Base-by-base conservation (phyloP, 176 grass and related monocot genomes). In the Rhynchospora tenuis region DNA sequence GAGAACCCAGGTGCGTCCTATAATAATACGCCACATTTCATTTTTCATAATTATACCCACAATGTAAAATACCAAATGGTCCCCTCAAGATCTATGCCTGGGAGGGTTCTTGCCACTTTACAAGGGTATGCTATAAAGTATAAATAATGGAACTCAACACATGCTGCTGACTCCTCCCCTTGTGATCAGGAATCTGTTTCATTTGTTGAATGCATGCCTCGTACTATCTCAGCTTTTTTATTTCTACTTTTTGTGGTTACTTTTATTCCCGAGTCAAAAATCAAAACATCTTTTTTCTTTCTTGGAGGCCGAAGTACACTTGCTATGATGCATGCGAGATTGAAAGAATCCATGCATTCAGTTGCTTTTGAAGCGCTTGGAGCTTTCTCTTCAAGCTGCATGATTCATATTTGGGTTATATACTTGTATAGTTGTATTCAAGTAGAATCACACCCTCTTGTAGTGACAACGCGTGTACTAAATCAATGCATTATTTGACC, bases 141-240 rank as follows among this genome's bases (percentile, higher is more conserved):
- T 76, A 52, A 33, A 55, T 52, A 76, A 76, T 76, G 57, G 2
- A 61, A 81, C 43, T 48, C 58, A 47, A 48, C 78, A 81, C 78
- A 81, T 81, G 78, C 78, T 64, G 78, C 78, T 81, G 78, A 81
- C 78, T 81, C 78, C 78, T 81, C 54, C 57, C 78, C 78, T 81
- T 81, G 78, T 81, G 78, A 81, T 81, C 78, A 81, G 58, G 78
- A 64, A 81, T 81, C 57, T 81, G 78, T 58, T 47, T 81, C 78
- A 64, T 81, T 81, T 81, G 11, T 81, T 81, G 33, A 47, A 81
- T 59, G 78, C 78, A 81, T 64, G 78, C 78, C 78, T 81, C 23
- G 78, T 81, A 81, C 78, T 62, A 81, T 81, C 17, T 63, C 28
- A 9, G 19, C 78, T 48, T 45, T 46, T 80, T 62, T 52, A 50